Base-by-base conservation (phyloP, 805 yeast species). In the fission yeast (Schizosaccharomyces pombe) region DNA sequence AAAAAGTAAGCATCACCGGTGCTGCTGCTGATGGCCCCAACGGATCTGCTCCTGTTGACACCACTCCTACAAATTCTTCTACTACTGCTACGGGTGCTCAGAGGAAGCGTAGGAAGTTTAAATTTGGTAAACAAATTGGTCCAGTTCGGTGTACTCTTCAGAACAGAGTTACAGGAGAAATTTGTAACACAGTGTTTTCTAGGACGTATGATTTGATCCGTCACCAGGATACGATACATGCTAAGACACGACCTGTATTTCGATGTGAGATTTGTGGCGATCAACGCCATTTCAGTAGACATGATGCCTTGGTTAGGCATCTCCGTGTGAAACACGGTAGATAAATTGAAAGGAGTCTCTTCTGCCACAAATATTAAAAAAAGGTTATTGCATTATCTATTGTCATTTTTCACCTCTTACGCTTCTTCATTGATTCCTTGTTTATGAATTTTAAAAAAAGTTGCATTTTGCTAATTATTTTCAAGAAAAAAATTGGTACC, bases 201-300 rank as follows among this genome's bases (percentile, higher is more conserved):
- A 76, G 98, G 63, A 94, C 95, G 19, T 89, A 89, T 64, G 98
- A 89, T 69, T 72, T 89, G 62, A 82, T 87, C 28, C 77, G 98
- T 61, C 98, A 89, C 67, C 95, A 89, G 66, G 94, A 89, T 62
- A 91, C 97, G 0, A 87, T 89, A 55, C 98, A 89, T 66, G 91
- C 96, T 1, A 74, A 82, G 52, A 82, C 80, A 64, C 82, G 89
- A 67, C 82, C 82, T 61, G 78, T 82, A 52, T 91, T 80, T 71
- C 79, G 82, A 64, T 89, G 98, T 67, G 79, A 78, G 60, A 79
- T 82, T 49, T 89, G 98, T 68, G 91, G 82, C 56, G 80, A 76
- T 60, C 79, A 75, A 59, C 80, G 89, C 70, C 85, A 94, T 0
- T 89, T 91, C 63, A 82, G 94, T 55, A 76, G 98, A 58, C 82